Percentiles rank a stretch among this genome's conserved stretches.
phyloP scores from a whole-genome alignment of 768 basidiomycete species.

The Lactifluus rugatus region DNA sequence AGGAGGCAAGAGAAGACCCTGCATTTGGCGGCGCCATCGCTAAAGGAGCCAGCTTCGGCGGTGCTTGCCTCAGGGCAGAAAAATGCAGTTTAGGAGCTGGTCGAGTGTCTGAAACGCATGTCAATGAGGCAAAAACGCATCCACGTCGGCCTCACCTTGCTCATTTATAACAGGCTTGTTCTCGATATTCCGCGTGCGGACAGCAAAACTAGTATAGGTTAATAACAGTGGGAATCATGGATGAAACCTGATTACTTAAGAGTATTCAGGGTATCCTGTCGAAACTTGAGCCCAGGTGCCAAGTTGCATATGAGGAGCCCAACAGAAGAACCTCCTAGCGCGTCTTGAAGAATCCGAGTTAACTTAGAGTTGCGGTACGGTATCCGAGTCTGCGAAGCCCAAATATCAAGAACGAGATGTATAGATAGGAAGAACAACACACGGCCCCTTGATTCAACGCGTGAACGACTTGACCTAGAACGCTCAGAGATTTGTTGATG shows the following conservation, averaged over 20 bases:
- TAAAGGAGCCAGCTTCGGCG: conserved; percentile 35
- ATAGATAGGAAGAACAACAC: conserved; percentile 21
- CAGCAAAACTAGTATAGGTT: conserved; percentile 48
- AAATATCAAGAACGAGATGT: neutral
- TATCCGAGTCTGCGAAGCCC: conserved; percentile 48
- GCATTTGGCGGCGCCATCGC: neutral
- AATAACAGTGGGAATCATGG: neutral
- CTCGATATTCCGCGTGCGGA: conserved; percentile 78
- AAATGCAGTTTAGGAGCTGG: conserved; percentile 53
- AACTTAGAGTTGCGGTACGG: conserved; percentile 88
- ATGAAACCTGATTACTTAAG: conserved; percentile 51
- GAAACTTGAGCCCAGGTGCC: conserved; percentile 71
- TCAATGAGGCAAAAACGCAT: neutral
- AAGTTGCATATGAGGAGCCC: conserved; percentile 82
- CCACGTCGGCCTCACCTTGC: conserved; percentile 36
- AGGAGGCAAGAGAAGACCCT: conserved; percentile 20
- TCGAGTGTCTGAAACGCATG: conserved; percentile 40
- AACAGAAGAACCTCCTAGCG: conserved; percentile 71
- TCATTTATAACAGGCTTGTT: conserved; percentile 75
- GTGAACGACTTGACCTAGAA: conserved; percentile 81
- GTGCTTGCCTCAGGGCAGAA: conserved; percentile 44
- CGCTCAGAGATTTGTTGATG: conserved; percentile 84
- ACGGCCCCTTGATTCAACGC: conserved; percentile 68
- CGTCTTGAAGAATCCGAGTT: conserved; percentile 83
- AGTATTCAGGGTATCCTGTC: conserved; percentile 84